These are phyloP conservation scores for Wickerhamomyces sydowiorum DNA, from an alignment of 805 yeast species.

Conservation along the genomic window DNA sequence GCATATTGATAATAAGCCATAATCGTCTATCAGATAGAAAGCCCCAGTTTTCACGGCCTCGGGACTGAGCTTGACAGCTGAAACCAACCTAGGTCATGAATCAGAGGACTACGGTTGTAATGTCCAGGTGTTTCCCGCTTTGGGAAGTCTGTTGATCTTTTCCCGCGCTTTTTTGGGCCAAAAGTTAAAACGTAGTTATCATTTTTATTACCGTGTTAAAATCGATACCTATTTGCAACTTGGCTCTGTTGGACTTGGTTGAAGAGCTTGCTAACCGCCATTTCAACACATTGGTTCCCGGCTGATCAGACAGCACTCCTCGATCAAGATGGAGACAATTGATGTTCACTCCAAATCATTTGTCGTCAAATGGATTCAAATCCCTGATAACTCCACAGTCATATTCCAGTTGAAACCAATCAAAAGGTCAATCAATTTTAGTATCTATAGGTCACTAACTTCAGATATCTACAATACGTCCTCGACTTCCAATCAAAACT, in stretches of 20 bases:
- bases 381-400: slow-evolving; percentile 59
- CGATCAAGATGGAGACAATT: slow-evolving; percentile 74
- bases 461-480: slow-evolving; percentile 1
- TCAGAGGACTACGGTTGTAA: not conserved
- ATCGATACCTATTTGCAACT: no score
- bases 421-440: slow-evolving; percentile 48
- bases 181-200: no score
- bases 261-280: no score
- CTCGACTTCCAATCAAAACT: slow-evolving; percentile 15
- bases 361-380: slow-evolving; percentile 85
- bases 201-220: no score
- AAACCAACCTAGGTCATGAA: not conserved
- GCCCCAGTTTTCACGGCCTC: no score
- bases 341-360: slow-evolving; percentile 89
- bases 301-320: no score
- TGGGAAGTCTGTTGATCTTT: not conserved
- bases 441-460: slow-evolving; percentile 26
- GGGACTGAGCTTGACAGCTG: no score
- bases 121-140: not conserved
- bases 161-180: not conserved
- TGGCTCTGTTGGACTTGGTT: no score
- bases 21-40: no score
- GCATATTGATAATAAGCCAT: no score
- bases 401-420: slow-evolving; percentile 81
- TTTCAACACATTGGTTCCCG: no score